phyloP scores from a whole-genome alignment of 352 stramenopile species.

The Globisporangium barbulae region DNA sequence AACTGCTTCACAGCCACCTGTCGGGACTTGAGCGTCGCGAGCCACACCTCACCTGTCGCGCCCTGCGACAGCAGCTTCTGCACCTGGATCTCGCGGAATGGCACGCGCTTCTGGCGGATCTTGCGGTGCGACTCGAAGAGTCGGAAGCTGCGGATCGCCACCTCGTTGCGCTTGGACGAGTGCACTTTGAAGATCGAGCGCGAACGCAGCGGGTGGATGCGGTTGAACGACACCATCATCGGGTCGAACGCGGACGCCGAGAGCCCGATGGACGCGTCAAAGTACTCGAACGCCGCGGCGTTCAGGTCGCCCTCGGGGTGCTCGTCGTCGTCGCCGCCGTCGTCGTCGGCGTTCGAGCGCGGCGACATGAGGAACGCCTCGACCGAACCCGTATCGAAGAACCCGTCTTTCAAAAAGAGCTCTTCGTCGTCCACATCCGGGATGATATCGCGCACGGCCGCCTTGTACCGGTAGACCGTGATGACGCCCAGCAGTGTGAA shows the following conservation, averaged over 20 bases:
- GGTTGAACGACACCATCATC: constrained; percentile 27
- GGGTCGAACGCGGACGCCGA: constrained; percentile 54
- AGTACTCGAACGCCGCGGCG: constrained; percentile 47
- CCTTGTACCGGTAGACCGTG: constrained; percentile 49
- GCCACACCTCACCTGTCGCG: constrained; percentile 66
- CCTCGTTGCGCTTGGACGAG: constrained; percentile 38
- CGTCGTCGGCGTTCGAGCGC: constrained; percentile 2
- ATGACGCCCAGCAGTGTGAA: constrained; percentile 46
- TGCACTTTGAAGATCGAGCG: constrained; percentile 9
- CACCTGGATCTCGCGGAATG: constrained; percentile 53
- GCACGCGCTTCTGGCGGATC: constrained; percentile 50
- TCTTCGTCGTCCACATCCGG: constrained; percentile 30
- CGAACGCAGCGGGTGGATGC: constrained; percentile 26
- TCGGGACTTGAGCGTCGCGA: constrained; percentile 42
- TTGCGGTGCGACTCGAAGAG: constrained; percentile 62
- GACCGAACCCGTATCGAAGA: constrained; percentile 44
- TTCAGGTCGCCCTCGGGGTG: constrained; percentile 40
- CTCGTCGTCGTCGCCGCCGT: constrained; percentile 3
- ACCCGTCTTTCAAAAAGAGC: constrained; percentile 28
- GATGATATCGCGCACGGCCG: constrained; percentile 33
- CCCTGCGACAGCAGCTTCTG: constrained; percentile 46
- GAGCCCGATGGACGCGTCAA: constrained; percentile 53
- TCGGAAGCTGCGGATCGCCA: constrained; percentile 56
- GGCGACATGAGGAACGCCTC: constrained; percentile 38
- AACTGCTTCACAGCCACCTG: constrained; percentile 73